These are phyloP conservation scores for Amanita pallidorosea DNA, from an alignment of 768 basidiomycete genomes.

Conservation along the genomic window DNA sequence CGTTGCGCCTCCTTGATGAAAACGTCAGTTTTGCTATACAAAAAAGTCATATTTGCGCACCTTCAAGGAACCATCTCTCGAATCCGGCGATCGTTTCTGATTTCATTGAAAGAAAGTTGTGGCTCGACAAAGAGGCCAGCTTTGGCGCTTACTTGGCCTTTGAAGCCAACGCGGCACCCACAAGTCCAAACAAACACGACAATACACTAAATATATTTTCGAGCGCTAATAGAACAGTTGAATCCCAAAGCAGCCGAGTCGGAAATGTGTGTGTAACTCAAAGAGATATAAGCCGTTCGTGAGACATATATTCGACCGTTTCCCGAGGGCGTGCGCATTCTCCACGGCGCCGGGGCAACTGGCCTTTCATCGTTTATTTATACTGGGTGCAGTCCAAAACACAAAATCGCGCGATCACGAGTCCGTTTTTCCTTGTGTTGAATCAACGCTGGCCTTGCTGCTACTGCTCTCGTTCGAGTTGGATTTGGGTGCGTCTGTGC, in stretches of 20 bases:
- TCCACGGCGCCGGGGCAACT: neutral
- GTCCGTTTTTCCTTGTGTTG: conserved; percentile 1
- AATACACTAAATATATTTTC: neutral
- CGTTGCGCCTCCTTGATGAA: too few species aligned
- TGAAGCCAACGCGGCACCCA: too few species aligned
- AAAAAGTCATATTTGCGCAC: too few species aligned
- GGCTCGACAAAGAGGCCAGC: too few species aligned
- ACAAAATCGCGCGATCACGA: neutral
- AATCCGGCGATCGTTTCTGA: too few species aligned
- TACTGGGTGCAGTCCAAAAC: neutral
- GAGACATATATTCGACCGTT: neutral
- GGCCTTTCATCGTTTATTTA: neutral
- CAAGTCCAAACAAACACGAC: too few species aligned
- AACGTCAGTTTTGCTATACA: too few species aligned
- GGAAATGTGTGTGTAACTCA: neutral
- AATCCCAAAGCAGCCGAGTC: neutral
- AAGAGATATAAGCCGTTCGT: neutral
- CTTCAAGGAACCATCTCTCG: too few species aligned
- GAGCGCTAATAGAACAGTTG: neutral
- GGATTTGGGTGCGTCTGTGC: neutral
- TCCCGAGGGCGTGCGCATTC: neutral
- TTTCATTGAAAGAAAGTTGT: too few species aligned
- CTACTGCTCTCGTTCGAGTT: neutral
- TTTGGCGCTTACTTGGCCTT: too few species aligned
- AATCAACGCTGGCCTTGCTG: neutral